phyloP scores from a whole-genome alignment of 2,329 filamentous ascomycete genomes.

The Leptoxyphium fumago region DNA sequence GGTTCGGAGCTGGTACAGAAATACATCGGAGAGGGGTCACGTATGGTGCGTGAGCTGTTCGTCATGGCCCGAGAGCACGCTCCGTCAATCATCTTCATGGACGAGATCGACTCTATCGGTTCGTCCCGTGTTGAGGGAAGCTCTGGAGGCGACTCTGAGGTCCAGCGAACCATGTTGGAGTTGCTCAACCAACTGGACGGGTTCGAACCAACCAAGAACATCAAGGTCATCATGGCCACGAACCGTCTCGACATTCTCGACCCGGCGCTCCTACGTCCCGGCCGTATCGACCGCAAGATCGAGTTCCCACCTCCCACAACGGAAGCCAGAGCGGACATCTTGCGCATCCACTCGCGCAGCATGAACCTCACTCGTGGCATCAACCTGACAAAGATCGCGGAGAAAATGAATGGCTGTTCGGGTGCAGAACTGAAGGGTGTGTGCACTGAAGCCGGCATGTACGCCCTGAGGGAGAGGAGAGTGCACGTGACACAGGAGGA shows the following conservation, averaged over 20 bases:
- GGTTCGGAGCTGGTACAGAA: constrained; percentile 96
- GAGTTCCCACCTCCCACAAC: constrained; percentile 96
- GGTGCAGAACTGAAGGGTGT: constrained; percentile 97
- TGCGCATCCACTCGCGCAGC: constrained; percentile 91
- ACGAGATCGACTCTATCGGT: constrained; percentile 98
- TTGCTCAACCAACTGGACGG: constrained; percentile 95
- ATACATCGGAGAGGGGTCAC: constrained; percentile 94
- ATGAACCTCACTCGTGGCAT: constrained; percentile 98
- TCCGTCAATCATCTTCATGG: constrained; percentile 99
- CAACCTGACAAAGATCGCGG: constrained; percentile 94
- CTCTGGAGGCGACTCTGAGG: constrained; percentile 89
- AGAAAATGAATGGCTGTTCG: constrained; percentile 99
- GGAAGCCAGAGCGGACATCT: constrained; percentile 91
- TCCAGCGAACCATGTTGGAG: constrained; percentile 97
- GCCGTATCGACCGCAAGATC: constrained; percentile 95
- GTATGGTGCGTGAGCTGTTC: constrained; percentile 98
- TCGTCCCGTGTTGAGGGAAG: constrained; percentile 93
- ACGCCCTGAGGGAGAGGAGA: constrained; percentile 81
- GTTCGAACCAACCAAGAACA: constrained; percentile 98
- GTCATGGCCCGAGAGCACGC: constrained; percentile 98
- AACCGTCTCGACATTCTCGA: constrained; percentile 96
- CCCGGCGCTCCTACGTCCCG: constrained; percentile 84
- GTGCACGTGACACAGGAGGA: constrained; percentile 98
- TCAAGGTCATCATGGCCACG: constrained; percentile 99
- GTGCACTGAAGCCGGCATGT: constrained; percentile 98